Percentiles rank a stretch among this genome's conserved stretches.
These are phyloP conservation scores for Zopfia rhizophila DNA, from an alignment of 2,329 filamentous ascomycete genomes.

Conservation along the genomic window DNA sequence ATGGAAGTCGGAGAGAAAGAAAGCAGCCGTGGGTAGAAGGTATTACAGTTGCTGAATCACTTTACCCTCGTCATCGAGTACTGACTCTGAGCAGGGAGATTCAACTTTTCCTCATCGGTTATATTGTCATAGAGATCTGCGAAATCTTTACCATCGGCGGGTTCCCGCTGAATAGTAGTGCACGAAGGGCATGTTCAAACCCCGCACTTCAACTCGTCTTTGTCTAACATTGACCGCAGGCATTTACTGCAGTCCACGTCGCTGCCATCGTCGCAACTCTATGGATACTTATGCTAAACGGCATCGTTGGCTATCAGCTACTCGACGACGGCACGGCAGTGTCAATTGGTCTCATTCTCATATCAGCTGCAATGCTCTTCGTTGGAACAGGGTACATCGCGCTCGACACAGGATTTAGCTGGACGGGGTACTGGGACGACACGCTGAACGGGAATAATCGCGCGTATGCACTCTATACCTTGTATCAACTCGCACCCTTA, in stretches of 20 bases:
- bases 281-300: constrained; percentile 93
- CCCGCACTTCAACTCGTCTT: background rate
- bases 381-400: constrained; percentile 95
- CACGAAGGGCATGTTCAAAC: constrained; percentile 73
- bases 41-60: constrained; percentile 54
- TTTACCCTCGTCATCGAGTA: constrained; percentile 5
- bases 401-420: constrained; percentile 88
- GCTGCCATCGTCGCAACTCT: constrained; percentile 87
- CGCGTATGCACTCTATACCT: constrained; percentile 88
- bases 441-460: constrained; percentile 64
- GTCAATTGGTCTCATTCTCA: constrained; percentile 78
- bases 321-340: constrained; percentile 91
- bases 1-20: constrained; percentile 85
- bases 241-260: constrained; percentile 89
- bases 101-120: constrained; percentile 90
- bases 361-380: constrained; percentile 77
- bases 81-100: constrained; percentile 76
- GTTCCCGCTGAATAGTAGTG: constrained; percentile 77
- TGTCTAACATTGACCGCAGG: constrained; percentile 60
- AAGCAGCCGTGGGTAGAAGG: constrained; percentile 93
- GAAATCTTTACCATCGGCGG: constrained; percentile 96
- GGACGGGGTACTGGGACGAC: constrained; percentile 79
- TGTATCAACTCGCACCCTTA: constrained; percentile 90
- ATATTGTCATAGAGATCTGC: constrained; percentile 88
- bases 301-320: constrained; percentile 90